These are phyloP conservation scores for Artemisia annua DNA, from an alignment of 129 eudicot species.

Conservation along the genomic window DNA sequence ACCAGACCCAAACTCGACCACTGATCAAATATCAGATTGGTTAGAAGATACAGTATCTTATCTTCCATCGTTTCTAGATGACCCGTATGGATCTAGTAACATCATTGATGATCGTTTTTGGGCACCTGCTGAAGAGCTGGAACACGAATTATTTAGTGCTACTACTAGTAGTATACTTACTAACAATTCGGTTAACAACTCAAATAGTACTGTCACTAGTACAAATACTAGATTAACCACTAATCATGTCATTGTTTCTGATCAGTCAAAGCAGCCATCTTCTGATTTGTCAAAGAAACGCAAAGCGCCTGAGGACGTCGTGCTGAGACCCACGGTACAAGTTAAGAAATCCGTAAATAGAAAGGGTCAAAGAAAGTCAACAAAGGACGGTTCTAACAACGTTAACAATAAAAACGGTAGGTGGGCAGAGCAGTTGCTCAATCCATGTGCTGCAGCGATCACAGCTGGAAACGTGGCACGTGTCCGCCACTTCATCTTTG, in stretches of 20 bases:
- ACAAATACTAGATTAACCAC: constrained; percentile 27
- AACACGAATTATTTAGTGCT: constrained; percentile 37
- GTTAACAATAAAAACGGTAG: constrained; percentile 55
- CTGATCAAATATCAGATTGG: constrained; percentile 63
- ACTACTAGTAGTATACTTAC: constrained; percentile 21
- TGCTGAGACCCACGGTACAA: constrained; percentile 29
- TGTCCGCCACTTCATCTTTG: constrained; percentile 69
- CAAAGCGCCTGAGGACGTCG: constrained; percentile 37
- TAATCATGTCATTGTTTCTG: constrained; percentile 27
- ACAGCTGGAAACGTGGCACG: constrained; percentile 55
- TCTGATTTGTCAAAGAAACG: constrained; percentile 60
- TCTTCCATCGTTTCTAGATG: constrained; percentile 62
- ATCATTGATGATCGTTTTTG: constrained; percentile 53
- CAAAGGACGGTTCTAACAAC: constrained; percentile 31
- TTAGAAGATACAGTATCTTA: constrained; percentile 55
- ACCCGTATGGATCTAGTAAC: constrained; percentile 45
- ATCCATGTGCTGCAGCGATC: constrained; percentile 76
- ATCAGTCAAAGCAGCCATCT: constrained; percentile 19
- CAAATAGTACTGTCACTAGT: constrained; percentile 19
- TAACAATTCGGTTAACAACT: constrained; percentile 33
- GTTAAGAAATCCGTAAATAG: constrained; percentile 43
- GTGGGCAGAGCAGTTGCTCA: constrained; percentile 93
- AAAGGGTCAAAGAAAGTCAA: constrained; percentile 45
- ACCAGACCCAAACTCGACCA: constrained; percentile 42
- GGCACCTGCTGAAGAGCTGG: constrained; percentile 43